Evolutionary conservation across 2,329 filamentous ascomycete species (phyloP).

Genomic region (Magnaporthiopsis rhizophila): DNA sequence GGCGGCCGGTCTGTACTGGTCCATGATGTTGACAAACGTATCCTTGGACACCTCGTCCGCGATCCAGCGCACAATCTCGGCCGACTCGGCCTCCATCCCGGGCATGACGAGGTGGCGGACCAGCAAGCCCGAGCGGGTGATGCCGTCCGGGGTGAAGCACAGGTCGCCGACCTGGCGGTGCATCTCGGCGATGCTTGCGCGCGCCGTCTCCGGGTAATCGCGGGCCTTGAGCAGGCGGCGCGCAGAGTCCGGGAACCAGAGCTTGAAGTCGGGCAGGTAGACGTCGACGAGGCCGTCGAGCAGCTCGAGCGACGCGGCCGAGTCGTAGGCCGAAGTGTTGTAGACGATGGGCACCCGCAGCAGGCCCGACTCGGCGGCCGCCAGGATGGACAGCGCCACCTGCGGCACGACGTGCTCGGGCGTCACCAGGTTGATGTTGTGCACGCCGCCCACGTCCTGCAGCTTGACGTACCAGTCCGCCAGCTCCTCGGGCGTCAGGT

Average conservation of each 20-base stretch:
- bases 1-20: conserved; percentile 75
- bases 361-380: conserved; percentile 62
- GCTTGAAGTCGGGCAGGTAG: conserved; percentile 83
- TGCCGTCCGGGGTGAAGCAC: conserved; percentile 72
- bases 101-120: conserved; percentile 82
- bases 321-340: conserved; percentile 79
- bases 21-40: conserved; percentile 80
- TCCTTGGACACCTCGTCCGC: conserved; percentile 65
- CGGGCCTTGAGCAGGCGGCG: conserved; percentile 70
- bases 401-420: conserved; percentile 84
- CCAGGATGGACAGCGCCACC: conserved; percentile 67
- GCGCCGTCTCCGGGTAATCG: conserved; percentile 63
- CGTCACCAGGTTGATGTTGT: conserved; percentile 85
- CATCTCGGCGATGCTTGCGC: conserved; percentile 74
- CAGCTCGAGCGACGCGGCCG: conserved; percentile 59
- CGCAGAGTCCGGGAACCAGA: conserved; percentile 61
- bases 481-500: conserved; percentile 69
- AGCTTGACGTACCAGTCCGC: conserved; percentile 75
- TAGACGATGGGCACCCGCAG: conserved; percentile 70
- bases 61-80: conserved; percentile 68
- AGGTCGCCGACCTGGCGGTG: conserved; percentile 74
- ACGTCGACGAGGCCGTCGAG: conserved; percentile 78
- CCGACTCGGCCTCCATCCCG: conserved; percentile 64
- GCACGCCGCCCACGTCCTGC: conserved; percentile 69
- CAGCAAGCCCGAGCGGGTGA: conserved; percentile 69